phyloP scores from a whole-genome alignment of 164 flowering plant genomes.

The Aristolochia contorta region DNA sequence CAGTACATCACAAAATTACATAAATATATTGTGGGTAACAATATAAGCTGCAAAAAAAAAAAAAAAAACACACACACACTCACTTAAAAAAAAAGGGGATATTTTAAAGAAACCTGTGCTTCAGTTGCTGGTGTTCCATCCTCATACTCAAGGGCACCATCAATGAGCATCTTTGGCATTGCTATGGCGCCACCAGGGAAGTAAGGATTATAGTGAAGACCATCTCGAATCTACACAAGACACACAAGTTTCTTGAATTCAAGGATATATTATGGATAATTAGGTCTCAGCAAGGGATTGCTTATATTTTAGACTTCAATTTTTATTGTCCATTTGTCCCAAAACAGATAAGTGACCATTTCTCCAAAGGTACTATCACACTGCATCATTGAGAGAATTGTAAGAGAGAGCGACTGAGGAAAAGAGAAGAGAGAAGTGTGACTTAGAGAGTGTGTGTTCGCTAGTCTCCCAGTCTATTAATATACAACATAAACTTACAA shows the following conservation, averaged over 20 bases:
- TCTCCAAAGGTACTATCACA: no score
- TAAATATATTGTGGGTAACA: background rate
- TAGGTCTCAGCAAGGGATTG: no score
- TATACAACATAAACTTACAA: no score
- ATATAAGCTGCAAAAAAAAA: background rate
- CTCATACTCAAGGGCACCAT: slow-evolving; percentile 52
- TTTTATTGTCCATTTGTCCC: no score
- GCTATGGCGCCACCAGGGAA: slow-evolving; percentile 64
- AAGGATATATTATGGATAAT: background rate
- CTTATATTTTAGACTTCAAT: background rate
- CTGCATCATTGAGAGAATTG: no score
- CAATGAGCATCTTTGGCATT: slow-evolving; percentile 54
- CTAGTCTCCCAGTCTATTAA: no score
- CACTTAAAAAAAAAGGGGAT: background rate
- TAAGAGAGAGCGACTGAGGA: no score
- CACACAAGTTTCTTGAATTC: background rate
- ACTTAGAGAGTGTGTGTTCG: no score
- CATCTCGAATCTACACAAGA: slow-evolving; percentile 36
- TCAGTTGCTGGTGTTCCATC: slow-evolving; percentile 54
- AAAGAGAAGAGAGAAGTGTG: no score
- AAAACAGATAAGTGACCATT: no score
- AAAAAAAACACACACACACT: no score
- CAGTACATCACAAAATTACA: background rate
- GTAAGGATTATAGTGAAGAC: slow-evolving; percentile 53
- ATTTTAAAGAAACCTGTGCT: slow-evolving; percentile 32